Evolutionary conservation across 108 stramenopile species (phyloP).

Genomic region (Cyclotella choctawhatcheeana): DNA sequence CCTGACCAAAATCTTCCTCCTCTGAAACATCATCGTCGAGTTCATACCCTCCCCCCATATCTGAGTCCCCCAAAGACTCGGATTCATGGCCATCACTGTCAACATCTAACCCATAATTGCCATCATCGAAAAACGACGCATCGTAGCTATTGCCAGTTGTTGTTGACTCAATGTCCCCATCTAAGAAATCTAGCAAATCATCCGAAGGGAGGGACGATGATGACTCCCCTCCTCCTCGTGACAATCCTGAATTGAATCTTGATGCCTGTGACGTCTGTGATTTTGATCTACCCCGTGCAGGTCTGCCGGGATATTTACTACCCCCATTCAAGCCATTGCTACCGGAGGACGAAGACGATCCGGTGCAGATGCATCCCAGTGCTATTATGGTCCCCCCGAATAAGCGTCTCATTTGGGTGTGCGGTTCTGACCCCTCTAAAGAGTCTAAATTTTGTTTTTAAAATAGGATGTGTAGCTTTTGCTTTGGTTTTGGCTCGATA

Average conservation of each 20-base stretch:
- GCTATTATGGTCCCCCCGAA: too few relatives aligned
- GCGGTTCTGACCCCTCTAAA: too few relatives aligned
- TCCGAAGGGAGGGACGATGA: slow-evolving; percentile 13
- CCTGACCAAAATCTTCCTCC: slow-evolving; percentile 52
- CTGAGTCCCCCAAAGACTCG: slow-evolving; percentile 16
- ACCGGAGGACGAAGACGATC: too few relatives aligned
- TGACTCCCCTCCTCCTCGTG: background rate
- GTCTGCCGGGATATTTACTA: slow-evolving; percentile 14
- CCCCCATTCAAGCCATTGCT: too few relatives aligned
- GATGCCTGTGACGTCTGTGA: background rate
- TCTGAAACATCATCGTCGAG: slow-evolving; percentile 23
- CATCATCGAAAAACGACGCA: slow-evolving; percentile 34
- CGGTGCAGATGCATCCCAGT: too few relatives aligned
- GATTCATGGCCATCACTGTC: slow-evolving; percentile 14
- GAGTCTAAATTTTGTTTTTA: too few relatives aligned
- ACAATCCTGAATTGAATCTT: background rate
- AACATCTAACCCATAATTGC: background rate
- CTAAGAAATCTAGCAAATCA: slow-evolving; percentile 38
- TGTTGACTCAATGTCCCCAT: slow-evolving; percentile 1
- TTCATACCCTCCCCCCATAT: slow-evolving; percentile 16
- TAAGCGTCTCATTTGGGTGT: too few relatives aligned
- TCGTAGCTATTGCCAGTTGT: background rate
- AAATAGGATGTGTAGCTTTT: too few relatives aligned
- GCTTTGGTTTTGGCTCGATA: too few relatives aligned
- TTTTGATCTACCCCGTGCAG: slow-evolving; percentile 1